phyloP scores from a whole-genome alignment of 768 basidiomycete genomes.

The Lactarius indigo region DNA sequence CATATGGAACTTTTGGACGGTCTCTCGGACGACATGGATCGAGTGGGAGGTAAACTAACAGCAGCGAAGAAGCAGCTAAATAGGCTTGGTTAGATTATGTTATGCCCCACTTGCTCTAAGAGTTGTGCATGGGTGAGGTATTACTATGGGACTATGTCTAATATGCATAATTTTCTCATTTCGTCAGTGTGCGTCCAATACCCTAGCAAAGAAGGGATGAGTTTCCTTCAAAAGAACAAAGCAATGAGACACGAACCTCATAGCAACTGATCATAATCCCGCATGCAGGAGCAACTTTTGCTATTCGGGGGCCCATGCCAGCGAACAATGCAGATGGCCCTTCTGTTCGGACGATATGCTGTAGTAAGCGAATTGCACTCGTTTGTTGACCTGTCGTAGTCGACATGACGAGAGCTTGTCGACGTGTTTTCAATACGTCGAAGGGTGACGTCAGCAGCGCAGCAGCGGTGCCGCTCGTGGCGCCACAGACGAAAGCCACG shows the following conservation, averaged over 20 bases:
- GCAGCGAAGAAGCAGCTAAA: conserved; percentile 80
- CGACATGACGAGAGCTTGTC: conserved; percentile 80
- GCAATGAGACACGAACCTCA: conserved; percentile 54
- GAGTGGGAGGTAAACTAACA: conserved; percentile 73
- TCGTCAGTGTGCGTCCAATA: conserved; percentile 51
- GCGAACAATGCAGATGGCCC: conserved; percentile 77
- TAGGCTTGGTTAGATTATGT: conserved; percentile 50
- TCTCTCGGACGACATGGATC: conserved; percentile 71
- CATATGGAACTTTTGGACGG: conserved; percentile 88
- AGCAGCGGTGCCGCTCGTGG: conserved; percentile 80
- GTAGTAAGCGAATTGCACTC: conserved; percentile 59
- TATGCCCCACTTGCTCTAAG: neutral
- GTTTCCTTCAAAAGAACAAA: neutral
- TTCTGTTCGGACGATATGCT: conserved; percentile 73
- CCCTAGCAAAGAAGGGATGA: conserved; percentile 42
- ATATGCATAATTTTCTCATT: conserved; percentile 26
- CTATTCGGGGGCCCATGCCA: conserved; percentile 82
- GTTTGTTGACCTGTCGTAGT: conserved; percentile 36
- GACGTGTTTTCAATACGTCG: conserved; percentile 93
- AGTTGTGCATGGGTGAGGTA: conserved; percentile 5
- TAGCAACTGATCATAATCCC: conserved; percentile 98
- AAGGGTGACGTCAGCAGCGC: conserved; percentile 92
- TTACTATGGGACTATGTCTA: conserved; percentile 17
- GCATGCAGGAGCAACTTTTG: conserved; percentile 96
- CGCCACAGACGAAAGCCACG: conserved; percentile 87